These are phyloP conservation scores for Clathrospora elynae DNA, from an alignment of 2,329 filamentous ascomycete genomes.

Conservation along the genomic window DNA sequence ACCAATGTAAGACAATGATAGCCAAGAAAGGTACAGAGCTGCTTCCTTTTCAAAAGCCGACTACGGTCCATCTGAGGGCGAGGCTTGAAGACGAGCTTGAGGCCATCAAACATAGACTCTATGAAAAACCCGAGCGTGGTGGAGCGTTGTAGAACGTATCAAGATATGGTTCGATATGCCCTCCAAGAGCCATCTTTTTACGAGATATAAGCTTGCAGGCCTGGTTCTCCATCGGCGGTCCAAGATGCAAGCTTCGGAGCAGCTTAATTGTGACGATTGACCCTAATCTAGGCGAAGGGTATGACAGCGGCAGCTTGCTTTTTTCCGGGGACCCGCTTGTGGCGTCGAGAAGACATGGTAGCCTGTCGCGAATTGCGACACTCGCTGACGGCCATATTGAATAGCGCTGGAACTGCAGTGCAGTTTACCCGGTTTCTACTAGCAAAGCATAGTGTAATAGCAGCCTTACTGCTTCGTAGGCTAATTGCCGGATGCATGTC, in stretches of 20 bases:
- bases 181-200: no score
- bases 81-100: no score
- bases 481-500: slow-evolving; percentile 2
- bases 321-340: slow-evolving; percentile 14
- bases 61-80: no score
- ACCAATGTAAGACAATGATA: slow-evolving; percentile 10
- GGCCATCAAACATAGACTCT: no score
- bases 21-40: no score
- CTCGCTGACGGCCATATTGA: slow-evolving; percentile 1
- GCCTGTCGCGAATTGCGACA: slow-evolving; percentile 11
- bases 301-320: slow-evolving; percentile 9
- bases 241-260: slow-evolving; percentile 3
- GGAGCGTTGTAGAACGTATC: no score
- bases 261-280: slow-evolving; percentile 5
- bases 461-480: neutral
- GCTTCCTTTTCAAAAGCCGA: no score
- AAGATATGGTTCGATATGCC: no score
- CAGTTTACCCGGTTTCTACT: slow-evolving; percentile 2
- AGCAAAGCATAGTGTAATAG: slow-evolving; percentile 1
- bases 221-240: no score
- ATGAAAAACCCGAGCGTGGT: no score
- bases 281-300: neutral
- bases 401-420: slow-evolving; percentile 5
- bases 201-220: no score
- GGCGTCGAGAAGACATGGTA: slow-evolving; percentile 11